Evolutionary conservation across 1,284 basidiomycete species (phyloP), one percentile per base, ranked within the genome.

Genomic region (Coniferiporia weirii): DNA sequence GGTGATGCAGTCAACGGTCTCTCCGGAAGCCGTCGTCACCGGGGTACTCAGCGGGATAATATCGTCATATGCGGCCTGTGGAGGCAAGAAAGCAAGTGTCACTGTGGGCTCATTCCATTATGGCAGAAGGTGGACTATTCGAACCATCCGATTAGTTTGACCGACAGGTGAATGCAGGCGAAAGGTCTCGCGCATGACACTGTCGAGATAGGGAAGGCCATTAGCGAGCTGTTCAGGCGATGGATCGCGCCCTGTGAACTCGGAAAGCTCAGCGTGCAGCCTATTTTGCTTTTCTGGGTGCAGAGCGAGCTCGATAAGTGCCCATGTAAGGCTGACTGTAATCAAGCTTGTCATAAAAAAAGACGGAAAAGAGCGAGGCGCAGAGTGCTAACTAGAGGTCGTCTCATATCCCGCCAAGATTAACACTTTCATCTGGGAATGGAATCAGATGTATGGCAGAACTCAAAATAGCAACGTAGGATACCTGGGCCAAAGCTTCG

Each of bases 401-500:
- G 68, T 68, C 52, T 71, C 70, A 36, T 66, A 72, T 1, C 70
- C 69, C 15, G 69, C 70, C 50, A 71, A 22, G 36, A 71, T 63
- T 3, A 72, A 47, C n/a, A 65, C 58, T 46, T 66, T 70, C n/a
- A 64, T 64, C 70, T 72, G 32, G 12, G 27, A 32, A 17, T 6
- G 36, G 43, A 54, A 40, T 40, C 32, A 6, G 40, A 53, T 15
- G 32, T 13, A 22, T n/a, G 32, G 3, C 19, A 45, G 10, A 8
- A 17, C 27, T 8, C 6, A 2, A 43, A 8, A 17, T 43, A 15
- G 8, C 13, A 3, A 20, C 10, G 15, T 9, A 46, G 56, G 17
- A 61, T 56, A 71, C 73, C 72, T 85, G 82, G 0, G 85, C 83
- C 47, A 85, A 64, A 19, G 91, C 81, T 67, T 93, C 91, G 19